phyloP scores from a whole-genome alignment of 1,284 basidiomycete genomes.

The Malassezia globosa region DNA sequence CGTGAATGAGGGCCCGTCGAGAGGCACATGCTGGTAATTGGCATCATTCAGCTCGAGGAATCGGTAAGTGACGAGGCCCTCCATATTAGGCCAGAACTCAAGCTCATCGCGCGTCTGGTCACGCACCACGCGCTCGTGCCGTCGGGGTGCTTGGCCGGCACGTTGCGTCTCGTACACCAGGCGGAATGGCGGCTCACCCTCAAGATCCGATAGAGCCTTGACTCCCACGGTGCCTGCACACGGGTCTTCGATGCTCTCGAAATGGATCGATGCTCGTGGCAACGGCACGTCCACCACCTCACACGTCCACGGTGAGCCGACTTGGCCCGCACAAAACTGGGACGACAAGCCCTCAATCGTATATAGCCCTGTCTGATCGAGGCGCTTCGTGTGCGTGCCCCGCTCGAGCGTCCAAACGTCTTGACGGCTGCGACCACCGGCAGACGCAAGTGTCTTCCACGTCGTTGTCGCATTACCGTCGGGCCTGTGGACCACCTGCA shows the following conservation, averaged over 20 bases:
- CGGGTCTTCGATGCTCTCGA: constrained; percentile 68
- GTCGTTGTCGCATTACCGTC: constrained; percentile 22
- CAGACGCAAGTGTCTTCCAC: not conserved
- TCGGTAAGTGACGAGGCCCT: constrained; percentile 77
- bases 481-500: constrained; percentile 22
- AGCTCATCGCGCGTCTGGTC: constrained; percentile 67
- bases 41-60: constrained; percentile 71
- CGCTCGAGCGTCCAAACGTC: constrained; percentile 16
- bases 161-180: constrained; percentile 63
- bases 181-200: constrained; percentile 83
- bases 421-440: no score
- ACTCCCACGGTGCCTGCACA: constrained; percentile 91
- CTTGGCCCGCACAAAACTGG: constrained; percentile 53
- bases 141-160: constrained; percentile 47
- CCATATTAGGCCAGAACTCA: constrained; percentile 70
- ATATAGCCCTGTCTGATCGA: constrained; percentile 64
- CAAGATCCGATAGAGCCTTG: constrained; percentile 70
- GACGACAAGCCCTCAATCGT: constrained; percentile 63
- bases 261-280: constrained; percentile 71
- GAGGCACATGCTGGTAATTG: constrained; percentile 62
- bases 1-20: constrained; percentile 38
- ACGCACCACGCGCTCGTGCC: constrained; percentile 54
- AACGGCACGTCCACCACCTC: constrained; percentile 51
- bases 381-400: constrained; percentile 12
- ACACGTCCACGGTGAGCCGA: constrained; percentile 37